These are phyloP conservation scores for Chalciporus piperatus DNA, from an alignment of 768 basidiomycete genomes.

Conservation along the genomic window DNA sequence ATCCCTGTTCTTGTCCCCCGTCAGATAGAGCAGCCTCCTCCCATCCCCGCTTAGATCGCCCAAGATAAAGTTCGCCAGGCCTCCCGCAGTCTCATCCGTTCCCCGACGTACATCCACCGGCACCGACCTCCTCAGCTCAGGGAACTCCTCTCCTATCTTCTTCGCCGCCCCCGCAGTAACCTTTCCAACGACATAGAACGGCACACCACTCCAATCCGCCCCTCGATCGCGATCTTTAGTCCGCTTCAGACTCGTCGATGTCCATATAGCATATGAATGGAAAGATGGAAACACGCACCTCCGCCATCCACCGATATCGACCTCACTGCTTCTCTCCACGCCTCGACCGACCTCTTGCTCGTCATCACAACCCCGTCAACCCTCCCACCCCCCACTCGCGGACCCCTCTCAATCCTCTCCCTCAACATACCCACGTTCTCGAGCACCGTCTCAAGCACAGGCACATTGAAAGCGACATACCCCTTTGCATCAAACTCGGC, in stretches of 20 bases:
- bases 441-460: constrained; percentile 67
- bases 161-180: constrained; percentile 52
- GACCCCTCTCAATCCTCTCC: constrained; percentile 32
- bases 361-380: constrained; percentile 71
- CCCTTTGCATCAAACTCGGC: constrained; percentile 42
- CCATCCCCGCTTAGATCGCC: constrained; percentile 20
- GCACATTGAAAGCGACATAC: constrained; percentile 57
- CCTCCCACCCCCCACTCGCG: constrained; percentile 25
- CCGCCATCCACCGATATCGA: constrained; percentile 42
- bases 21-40: constrained; percentile 61
- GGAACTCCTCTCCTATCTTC: constrained; percentile 22
- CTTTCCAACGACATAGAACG: constrained; percentile 80
- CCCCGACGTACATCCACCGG: constrained; percentile 43
- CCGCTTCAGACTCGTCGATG: background rate
- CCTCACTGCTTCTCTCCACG: constrained; percentile 50
- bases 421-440: constrained; percentile 48
- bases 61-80: constrained; percentile 64
- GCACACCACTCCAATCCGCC: constrained; percentile 50
- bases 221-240: background rate
- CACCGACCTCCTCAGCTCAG: constrained; percentile 37
- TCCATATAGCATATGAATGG: constrained; percentile 26
- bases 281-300: constrained; percentile 56
- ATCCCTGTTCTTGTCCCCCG: constrained; percentile 85
- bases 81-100: constrained; percentile 61
- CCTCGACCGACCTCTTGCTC: constrained; percentile 73